Base-by-base conservation (phyloP, 495 filamentous ascomycete genomes). In the Chaetomium fimeti region DNA sequence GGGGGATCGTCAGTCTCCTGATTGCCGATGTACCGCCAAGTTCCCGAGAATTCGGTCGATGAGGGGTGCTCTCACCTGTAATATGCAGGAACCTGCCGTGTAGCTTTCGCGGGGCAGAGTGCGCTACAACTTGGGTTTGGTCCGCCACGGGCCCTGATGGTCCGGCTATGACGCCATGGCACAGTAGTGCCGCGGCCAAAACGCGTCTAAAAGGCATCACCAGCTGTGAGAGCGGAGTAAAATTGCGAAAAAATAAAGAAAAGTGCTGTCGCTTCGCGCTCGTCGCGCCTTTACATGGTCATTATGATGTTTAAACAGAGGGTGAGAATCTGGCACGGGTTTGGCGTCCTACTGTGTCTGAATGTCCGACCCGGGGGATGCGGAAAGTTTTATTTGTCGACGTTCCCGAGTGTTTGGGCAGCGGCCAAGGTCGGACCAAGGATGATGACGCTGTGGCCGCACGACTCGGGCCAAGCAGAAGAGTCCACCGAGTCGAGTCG, bases 11-110 rank as follows among this genome's bases (percentile, higher is more conserved):
- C 52, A 49, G 49, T 58, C n/a, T 49, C 22, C 54, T 52, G 27
- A 7, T 32, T 40, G 0, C 13, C n/a, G 22, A 15, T 24, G 45
- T 2, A 18, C 18, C 22, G 53, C 53, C 28, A 56, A 36, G 53
- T 5, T 4, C 16, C 29, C 20, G 51, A 24, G 0, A 56, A 18
- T 11, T 20, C n/a, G 28, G n/a, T 60, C 52, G 61, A 61, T 57
- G 63, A 32, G 65, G 40, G 64, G 42, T 20, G 45, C 13, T 11
- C 81, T 11, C 81, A 96, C 94, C 93, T 74, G 94, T 96, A 57
- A 98, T 91, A 76, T 98, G 94, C 66, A 98, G 80, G 77, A 98
- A 98, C 69, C 87, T 84, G 68, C 94, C 94, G 64, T 88, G 84
- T 73, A 93, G 77, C 67, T 79, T 81, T 67, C 78, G 78, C 68